These are phyloP conservation scores for Fusarium pseudograminearum DNA, from an alignment of 2,329 filamentous ascomycete species.

Conservation along the genomic window DNA sequence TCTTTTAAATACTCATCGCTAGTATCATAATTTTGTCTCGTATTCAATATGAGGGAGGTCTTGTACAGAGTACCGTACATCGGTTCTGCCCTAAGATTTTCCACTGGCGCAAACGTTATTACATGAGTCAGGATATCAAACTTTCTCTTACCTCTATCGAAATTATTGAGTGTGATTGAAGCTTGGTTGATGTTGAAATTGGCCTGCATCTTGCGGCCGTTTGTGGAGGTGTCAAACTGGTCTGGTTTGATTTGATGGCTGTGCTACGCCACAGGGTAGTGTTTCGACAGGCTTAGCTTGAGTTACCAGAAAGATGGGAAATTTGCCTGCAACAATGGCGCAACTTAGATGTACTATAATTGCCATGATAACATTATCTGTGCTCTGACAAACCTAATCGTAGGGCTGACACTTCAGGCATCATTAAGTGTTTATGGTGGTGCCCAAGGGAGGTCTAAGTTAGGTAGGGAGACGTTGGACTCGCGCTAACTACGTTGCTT, in stretches of 20 bases:
- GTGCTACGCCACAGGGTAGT: neutral
- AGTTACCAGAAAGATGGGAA: neutral
- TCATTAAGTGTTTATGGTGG: neutral
- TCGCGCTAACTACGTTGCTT: neutral
- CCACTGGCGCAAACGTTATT: slow-evolving; percentile 8
- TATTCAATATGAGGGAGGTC: no score
- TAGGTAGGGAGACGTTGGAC: neutral
- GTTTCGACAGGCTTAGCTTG: neutral
- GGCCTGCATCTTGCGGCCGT: neutral
- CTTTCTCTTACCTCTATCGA: slow-evolving; percentile 4
- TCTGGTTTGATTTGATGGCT: neutral
- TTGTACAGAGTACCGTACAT: slow-evolving; percentile 12
- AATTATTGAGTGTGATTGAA: neutral
- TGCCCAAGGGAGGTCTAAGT: neutral
- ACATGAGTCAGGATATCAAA: slow-evolving; percentile 13
- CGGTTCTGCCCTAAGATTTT: slow-evolving; percentile 17
- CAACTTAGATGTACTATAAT: neutral
- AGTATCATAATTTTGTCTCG: neutral
- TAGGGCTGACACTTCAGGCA: neutral
- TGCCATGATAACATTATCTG: neutral
- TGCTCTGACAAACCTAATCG: neutral
- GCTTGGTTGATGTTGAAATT: neutral
- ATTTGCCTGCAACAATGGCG: neutral
- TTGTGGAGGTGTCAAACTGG: slow-evolving; percentile 1
- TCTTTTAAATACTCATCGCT: neutral